Evolutionary conservation across 305 asterid species (phyloP), one percentile per base, ranked within the genome.

Genomic region (Fraxinus albicans): DNA sequence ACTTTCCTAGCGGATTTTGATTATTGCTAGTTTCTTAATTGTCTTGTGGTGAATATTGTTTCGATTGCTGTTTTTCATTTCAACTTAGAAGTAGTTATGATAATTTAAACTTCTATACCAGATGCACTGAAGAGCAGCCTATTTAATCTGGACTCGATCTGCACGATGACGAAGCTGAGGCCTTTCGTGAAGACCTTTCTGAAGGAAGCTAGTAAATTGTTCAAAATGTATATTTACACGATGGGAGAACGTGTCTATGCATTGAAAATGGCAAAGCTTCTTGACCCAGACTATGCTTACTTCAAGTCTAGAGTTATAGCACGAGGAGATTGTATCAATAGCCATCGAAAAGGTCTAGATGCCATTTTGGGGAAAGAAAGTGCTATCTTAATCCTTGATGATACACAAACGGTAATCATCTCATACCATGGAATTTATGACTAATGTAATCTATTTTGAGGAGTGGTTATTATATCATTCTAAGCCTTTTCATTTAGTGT

Each of bases 121-220:
- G 55, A 44, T 44, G 55, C 55, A 44, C 4, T 44, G 55, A 44
- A 44, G 55, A 44, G 55, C 55, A 44, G 17, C 53, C 53, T 44
- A 10, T 44, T 44, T 44, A 44, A 17, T 1, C 53, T 89, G 83
- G 88, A 89, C 29, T 38, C 47, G 29, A 86, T 88, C 50, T 84
- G 77, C 42, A 86, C 85, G 92, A 85, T 88, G 84, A 89, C 92
- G 73, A 89, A 89, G 85, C 81, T 89, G 80, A 88, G 92, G 83
- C 92, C 92, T 12, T 88, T 79, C 73, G 92, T 88, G 63, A 86
- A 78, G 21, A 81, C 86, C 31, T 89, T 89, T 76, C 74, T 88
- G 70, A 86, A 86, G 83, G 90, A 88, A 88, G 90, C 90, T 63
- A 86, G 88, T 81, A 84, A 65, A 3, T 25, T 79, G 23, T 79